Evolutionary conservation across 768 basidiomycete species (phyloP), one percentile per base, ranked within the genome.

Genomic region (Amanita inopinata): DNA sequence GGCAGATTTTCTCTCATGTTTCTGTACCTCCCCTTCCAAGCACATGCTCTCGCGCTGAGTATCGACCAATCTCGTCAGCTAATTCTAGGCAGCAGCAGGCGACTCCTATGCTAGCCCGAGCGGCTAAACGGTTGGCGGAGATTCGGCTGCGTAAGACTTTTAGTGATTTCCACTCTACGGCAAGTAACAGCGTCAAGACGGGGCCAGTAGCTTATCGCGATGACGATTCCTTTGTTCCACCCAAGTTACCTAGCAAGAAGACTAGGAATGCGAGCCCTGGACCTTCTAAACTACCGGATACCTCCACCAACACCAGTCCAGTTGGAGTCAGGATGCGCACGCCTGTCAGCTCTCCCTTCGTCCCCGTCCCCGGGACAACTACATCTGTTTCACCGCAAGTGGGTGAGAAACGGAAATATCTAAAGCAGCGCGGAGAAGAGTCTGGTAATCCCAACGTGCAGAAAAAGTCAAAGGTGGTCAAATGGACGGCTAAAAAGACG

Each of bases 21-120:
- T 34, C 43, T 20, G 53, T 58, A 2, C 61, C 61, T 1, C 53
- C 53, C 0, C 40, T 60, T 11, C 51, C 50, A 15, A 20, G 25
- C 15, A 50, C 43, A 14, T 18, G n/a, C 9, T 31, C 30, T 3
- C 46, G 30, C 9, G 39, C 46, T 9, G 39, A 51, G 6, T 60
- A 62, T 38, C 33, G 33, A 15, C 46, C 15, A 6, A 40, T 50
- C 15, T 12, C 43, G 14, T 33, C 30, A 20, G 34, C 35, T 35
- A 48, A 45, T 28, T 33, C 39, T 28, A 33, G 23, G 11, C 30
- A 14, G 1, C 19, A 5, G 12, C 44, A 32, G 24, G 17, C 22
- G 12, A 23, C 34, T 22, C 8, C 15, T 31, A 36, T 17, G 25
- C 34, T 23, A 33, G 11, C 12, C 23, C 22, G 25, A 31, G 28